A percentile compares a stretch with the other conserved stretches of the same genome.
Conservation (phyloP, 2,329 filamentous ascomycete genomes). For the Cladosporium sp. region DNA sequence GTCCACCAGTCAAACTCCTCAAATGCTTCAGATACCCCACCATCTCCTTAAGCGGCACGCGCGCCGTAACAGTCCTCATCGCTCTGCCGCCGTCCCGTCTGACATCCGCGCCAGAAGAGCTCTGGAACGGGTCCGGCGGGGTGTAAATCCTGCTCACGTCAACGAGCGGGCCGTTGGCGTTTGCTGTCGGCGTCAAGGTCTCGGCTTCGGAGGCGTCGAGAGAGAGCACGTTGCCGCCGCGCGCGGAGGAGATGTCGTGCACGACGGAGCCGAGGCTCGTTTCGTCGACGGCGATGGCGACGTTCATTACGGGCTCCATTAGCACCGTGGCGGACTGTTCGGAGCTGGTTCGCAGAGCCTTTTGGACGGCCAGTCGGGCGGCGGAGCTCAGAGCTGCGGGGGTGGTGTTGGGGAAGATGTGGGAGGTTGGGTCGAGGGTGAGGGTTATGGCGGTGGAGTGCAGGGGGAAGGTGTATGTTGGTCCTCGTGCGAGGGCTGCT, state of each 20-base stretch:
- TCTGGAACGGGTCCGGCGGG: constrained; percentile 74
- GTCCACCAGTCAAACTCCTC: constrained; percentile 79
- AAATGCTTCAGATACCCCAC: constrained; percentile 88
- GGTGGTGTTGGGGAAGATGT: constrained; percentile 65
- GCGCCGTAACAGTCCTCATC: constrained; percentile 65
- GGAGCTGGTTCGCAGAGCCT: constrained; percentile 61
- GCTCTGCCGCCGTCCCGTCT: constrained; percentile 25
- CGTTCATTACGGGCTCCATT: constrained; percentile 92
- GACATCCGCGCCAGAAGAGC: constrained; percentile 19
- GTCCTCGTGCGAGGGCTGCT: constrained; percentile 80
- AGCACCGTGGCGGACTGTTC: constrained; percentile 55
- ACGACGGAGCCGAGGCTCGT: constrained; percentile 74
- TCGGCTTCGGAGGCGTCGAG: constrained; percentile 51
- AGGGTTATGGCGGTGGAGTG: constrained; percentile 71
- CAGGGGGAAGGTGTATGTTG: constrained; percentile 73
- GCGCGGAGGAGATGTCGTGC: constrained; percentile 70
- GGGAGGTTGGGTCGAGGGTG: constrained; percentile 59
- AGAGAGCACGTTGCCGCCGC: constrained; percentile 70
- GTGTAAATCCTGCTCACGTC: constrained; percentile 76
- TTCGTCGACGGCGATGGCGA: constrained; percentile 81
- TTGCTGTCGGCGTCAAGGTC: background rate
- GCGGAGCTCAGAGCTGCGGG: constrained; percentile 65
- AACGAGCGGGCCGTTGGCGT: constrained; percentile 47
- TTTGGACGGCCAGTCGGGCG: constrained; percentile 63
- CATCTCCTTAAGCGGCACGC: constrained; percentile 94